Base-by-base conservation (phyloP, 2,329 filamentous ascomycete species). In the Botrytis deweyae region DNA sequence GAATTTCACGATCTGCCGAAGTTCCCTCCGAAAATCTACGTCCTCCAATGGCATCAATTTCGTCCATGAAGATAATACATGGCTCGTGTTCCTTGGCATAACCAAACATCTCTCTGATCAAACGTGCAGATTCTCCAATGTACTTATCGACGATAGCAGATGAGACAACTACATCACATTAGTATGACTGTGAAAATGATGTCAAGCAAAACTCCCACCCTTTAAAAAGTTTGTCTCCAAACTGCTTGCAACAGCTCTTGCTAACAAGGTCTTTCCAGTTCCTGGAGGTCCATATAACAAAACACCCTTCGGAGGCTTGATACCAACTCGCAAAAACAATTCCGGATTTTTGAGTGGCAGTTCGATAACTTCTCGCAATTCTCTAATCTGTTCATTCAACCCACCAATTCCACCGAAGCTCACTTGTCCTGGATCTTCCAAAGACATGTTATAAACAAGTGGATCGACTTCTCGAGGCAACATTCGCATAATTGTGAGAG, bases 1-100 rank as follows among this genome's bases (percentile, higher is more conserved):
- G 96, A 79, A 99, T 99, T 84, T 99, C 96, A 81, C 97, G 92
- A 86, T 99, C 96, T 69, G 96, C 96, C 75, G 94, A 97, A 70
- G 96, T 99, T 78, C 97, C 96, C 83, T 99, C 96, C 0, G 94
- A 97, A 84, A 99, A 99, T 80, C 96, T 90, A 80, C 97, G 90
- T 76, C 97, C 97, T 83, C 96, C 96, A 81, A 99, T 99, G 81
- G 96, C 96, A 82, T 99, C 96, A 82, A 99, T 99, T 85, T 99
- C 96, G 87, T 99, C 97, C 96, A 99, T 99, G 89, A 99, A 99
- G 85, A 99, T 99, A 84, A 99, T 99, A 84, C 96, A 99, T 58
- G 96, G 96, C 84, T 99, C 96, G 83, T 99, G 96, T 83, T 99
- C 97, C 85, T 98, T 98, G 80, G 97, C 96, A 81, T 99, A 99